These are phyloP conservation scores for Scolecobasidium constrictum DNA, from an alignment of 2,329 filamentous ascomycete genomes.

Conservation along the genomic window DNA sequence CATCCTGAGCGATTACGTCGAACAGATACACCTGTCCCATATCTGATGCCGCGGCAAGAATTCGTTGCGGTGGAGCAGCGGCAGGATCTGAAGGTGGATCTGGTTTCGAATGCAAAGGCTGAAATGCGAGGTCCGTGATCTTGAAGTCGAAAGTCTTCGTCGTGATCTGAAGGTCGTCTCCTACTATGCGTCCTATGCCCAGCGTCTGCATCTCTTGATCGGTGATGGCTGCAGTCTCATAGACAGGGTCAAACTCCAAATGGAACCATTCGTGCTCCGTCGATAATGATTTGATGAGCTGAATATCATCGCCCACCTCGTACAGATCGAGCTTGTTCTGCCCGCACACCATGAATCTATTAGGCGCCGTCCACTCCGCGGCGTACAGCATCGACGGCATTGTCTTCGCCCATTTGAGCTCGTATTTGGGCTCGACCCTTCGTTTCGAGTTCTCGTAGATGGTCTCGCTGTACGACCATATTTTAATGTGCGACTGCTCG, in stretches of 20 bases:
- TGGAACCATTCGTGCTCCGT: constrained; percentile 15
- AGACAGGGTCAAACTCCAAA: constrained; percentile 28
- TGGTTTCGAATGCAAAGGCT: constrained; percentile 16
- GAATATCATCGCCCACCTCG: constrained; percentile 16
- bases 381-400: constrained; percentile 24
- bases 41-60: constrained; percentile 30
- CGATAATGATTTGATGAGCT: constrained; percentile 3
- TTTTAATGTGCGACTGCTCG: constrained; percentile 25
- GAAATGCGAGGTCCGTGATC: constrained; percentile 31
- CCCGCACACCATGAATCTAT: constrained; percentile 33
- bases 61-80: constrained; percentile 11
- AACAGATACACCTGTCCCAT: constrained; percentile 30
- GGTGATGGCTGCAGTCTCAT: constrained; percentile 27
- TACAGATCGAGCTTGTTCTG: constrained; percentile 27
- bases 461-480: constrained; percentile 20
- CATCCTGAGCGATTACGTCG: constrained; percentile 18
- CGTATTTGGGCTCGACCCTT: constrained; percentile 5
- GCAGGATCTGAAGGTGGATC: neutral
- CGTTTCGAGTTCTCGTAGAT: neutral
- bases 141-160: constrained; percentile 8
- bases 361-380: constrained; percentile 32
- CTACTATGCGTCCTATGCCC: constrained; percentile 10
- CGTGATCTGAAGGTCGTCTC: constrained; percentile 16
- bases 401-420: neutral
- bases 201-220: constrained; percentile 17